phyloP scores from a whole-genome alignment of 495 filamentous ascomycete species.

The Neurospora sp. region DNA sequence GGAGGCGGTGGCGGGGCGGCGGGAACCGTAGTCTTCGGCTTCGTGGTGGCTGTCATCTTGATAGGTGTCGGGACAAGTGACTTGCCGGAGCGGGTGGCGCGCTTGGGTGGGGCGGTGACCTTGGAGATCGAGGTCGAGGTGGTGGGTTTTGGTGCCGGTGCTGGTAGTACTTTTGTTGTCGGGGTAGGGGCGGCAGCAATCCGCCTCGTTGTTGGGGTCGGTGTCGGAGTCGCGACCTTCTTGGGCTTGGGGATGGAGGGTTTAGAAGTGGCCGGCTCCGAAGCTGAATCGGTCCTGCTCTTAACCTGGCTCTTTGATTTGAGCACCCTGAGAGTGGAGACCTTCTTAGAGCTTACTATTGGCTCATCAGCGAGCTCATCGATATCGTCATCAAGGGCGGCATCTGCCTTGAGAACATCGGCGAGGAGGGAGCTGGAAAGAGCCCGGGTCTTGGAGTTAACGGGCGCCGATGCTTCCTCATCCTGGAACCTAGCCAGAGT shows the following conservation, averaged over 20 bases:
- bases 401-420: conserved; percentile 8
- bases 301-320: background rate
- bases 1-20: background rate
- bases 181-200: background rate
- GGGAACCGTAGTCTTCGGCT: background rate
- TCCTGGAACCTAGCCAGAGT: conserved; percentile 18
- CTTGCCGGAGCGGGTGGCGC: background rate
- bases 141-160: background rate
- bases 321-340: background rate
- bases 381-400: conserved; percentile 3
- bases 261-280: background rate
- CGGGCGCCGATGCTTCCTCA: conserved; percentile 1
- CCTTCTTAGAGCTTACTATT: background rate
- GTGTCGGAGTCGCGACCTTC: background rate
- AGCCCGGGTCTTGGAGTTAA: background rate
- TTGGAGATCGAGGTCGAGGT: background rate
- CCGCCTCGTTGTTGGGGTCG: background rate
- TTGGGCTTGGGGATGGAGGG: background rate
- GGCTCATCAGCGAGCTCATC: conserved; percentile 4
- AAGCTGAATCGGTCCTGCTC: background rate
- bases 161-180: background rate
- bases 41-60: background rate
- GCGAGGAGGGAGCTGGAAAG: conserved; percentile 11
- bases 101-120: background rate
- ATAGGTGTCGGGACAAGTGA: background rate